Evolutionary conservation across 179 eudicot genomes (phyloP).

Genomic region (Nepenthes alata): DNA sequence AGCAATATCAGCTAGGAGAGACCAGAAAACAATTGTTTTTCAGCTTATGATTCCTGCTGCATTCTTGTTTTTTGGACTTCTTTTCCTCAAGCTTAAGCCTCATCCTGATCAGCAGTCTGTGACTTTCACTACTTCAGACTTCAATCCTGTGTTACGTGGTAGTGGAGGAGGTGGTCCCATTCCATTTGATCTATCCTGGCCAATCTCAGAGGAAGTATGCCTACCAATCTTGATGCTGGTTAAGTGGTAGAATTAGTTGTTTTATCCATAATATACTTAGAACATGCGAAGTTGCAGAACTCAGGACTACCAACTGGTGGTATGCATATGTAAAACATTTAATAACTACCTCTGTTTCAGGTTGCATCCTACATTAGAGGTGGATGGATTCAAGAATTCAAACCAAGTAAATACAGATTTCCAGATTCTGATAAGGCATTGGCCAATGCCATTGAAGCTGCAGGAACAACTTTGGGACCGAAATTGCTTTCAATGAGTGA

Average conservation of each 20-base stretch:
- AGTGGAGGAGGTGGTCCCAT: constrained; percentile 96
- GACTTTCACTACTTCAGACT: constrained; percentile 70
- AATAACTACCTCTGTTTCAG: constrained; percentile 25
- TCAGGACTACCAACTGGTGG: neutral
- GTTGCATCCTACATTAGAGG: constrained; percentile 62
- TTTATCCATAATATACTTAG: neutral
- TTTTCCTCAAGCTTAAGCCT: constrained; percentile 67
- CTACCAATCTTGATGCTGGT: constrained; percentile 3
- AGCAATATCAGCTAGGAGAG: constrained; percentile 79
- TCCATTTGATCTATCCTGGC: constrained; percentile 69
- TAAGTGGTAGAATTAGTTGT: neutral
- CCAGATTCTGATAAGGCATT: constrained; percentile 67
- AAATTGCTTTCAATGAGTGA: constrained; percentile 85
- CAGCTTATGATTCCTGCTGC: constrained; percentile 84
- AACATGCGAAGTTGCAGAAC: neutral
- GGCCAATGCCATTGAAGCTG: constrained; percentile 80
- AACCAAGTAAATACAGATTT: constrained; percentile 57
- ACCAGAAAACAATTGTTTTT: constrained; percentile 78
- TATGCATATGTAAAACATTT: neutral
- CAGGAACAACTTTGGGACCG: constrained; percentile 82
- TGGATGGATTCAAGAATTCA: constrained; percentile 80
- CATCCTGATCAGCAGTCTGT: constrained; percentile 87
- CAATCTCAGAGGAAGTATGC: constrained; percentile 58
- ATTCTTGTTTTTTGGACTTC: constrained; percentile 79
- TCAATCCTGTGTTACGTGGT: constrained; percentile 82